Evolutionary conservation across 2,329 filamentous ascomycete species (phyloP), one percentile per base, ranked within the genome.

Genomic region (Cladosporium sp.): DNA sequence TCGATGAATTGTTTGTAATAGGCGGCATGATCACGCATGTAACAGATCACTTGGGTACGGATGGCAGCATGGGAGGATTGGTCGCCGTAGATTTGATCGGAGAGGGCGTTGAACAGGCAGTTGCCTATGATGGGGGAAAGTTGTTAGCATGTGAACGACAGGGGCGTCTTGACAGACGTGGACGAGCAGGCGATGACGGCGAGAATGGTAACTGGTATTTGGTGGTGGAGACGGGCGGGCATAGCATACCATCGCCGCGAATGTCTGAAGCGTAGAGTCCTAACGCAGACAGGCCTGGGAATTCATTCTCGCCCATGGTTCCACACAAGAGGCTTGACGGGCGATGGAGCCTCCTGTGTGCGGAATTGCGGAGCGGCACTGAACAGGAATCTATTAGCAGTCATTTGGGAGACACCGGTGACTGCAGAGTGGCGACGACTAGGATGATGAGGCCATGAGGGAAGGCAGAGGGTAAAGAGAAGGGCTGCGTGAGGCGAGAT

Each of bases 101-200:
- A 88, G 46, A 90, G 80, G 67, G 87, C 87, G 76, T 88, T 86
- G 79, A 90, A 90, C 43, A 90, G 83, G 76, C 88, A 90, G 79
- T 90, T 90, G 70, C 88, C 88, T 90, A 70, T 56, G 49, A 48
- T 21, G 62, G 59, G 53, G 43, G 58, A 58, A 57, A 66, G 63
- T 61, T 70, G 65, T 70, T 68, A 68, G 68, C 62, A 67, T 30
- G 62, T 59, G 60, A 59, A 58, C 28, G 43, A 51, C 36, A 59
- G 43, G 54, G 56, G 60, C 49, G 34, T 34, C 8, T 58, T 0
- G 16, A 58, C 14, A 26, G 34, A 25, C 23, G 46, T 34, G 32
- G 56, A 39, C 23, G 32, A 57, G 21, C 18, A 39, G 54, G 32
- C 54, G 57, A 36, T 13, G 51, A 34, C 21, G 32, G 48, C 48